Base-by-base conservation (phyloP, 805 yeast species). In the Candida alai region DNA sequence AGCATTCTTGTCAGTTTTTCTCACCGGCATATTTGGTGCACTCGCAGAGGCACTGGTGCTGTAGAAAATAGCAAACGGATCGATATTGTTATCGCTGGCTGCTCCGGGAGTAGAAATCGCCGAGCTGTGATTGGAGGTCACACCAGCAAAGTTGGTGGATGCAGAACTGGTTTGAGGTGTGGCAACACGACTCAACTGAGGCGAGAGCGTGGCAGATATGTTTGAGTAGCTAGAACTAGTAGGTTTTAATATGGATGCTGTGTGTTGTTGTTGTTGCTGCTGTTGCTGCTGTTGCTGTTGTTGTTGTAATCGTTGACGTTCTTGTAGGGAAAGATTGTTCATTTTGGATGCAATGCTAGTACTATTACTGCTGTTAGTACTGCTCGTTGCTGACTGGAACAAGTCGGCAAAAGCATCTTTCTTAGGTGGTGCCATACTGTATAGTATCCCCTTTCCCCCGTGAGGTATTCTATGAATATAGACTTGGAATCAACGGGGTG, bases 381-480 rank as follows among this genome's bases (percentile, higher is more conserved):
- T 8, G 12, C 23, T 28, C 6, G 32, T 20, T 0, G 65, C 66
- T 16, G 58, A 46, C 42, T 48, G 65, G 40, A 66, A 66, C 22
- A 66, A 54, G 37, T 66, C 70, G 6, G 71, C 67, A 51, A 66
- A 66, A 5, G 66, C 70, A 50, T 66, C 73, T 41, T 63, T 63
- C 44, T 66, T 65, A 2, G 70, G 70, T 3, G 70, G 69, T 28
- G 44, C 52, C 56, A 51, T 55, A 13, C 6, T 24, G 28, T n/a
- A n/a, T n/a, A n/a, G n/a, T n/a, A n/a, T n/a, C n/a, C n/a, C n/a
- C n/a, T n/a, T n/a, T n/a, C n/a, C n/a, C n/a, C n/a, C n/a, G n/a
- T n/a, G n/a, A n/a, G n/a, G n/a, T n/a, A n/a, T n/a, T n/a, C n/a
- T n/a, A n/a, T n/a, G n/a, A n/a, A n/a, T n/a, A n/a, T n/a, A n/a